Conservation (phyloP, 345 rosid species). For the Aethionema arabicum region DNA sequence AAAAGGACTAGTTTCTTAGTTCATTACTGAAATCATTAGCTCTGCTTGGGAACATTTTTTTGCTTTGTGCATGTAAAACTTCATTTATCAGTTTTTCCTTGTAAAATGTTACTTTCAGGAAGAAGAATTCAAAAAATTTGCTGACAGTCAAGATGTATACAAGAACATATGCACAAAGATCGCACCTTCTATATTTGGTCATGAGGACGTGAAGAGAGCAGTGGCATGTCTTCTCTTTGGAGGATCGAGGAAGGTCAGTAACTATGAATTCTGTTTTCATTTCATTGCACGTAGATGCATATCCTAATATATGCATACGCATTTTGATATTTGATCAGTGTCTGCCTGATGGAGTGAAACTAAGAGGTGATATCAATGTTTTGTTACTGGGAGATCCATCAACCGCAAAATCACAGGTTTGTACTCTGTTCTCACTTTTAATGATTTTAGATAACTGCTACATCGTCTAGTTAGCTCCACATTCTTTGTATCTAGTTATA, state of each 20-base stretch:
- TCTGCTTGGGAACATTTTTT: not conserved
- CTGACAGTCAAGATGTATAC: constrained; percentile 58
- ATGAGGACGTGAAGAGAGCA: constrained; percentile 84
- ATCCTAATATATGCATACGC: constrained; percentile 11
- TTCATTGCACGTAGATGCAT: constrained; percentile 3
- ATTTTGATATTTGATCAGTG: constrained; percentile 38
- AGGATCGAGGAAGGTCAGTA: constrained; percentile 83
- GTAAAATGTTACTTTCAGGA: constrained; percentile 41
- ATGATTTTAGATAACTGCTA: not conserved
- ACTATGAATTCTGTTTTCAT: constrained; percentile 7
- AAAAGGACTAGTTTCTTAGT: not conserved
- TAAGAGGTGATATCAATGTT: constrained; percentile 95
- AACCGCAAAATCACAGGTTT: constrained; percentile 95
- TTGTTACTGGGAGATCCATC: constrained; percentile 96
- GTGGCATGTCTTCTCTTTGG: constrained; percentile 94
- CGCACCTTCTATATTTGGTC: constrained; percentile 95
- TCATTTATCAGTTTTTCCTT: constrained; percentile 7
- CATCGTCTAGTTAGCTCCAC: not conserved
- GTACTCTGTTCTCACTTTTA: constrained; percentile 10
- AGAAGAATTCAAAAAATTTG: constrained; percentile 90
- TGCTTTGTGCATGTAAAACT: constrained; percentile 2
- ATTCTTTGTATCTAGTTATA: not conserved
- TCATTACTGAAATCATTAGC: not conserved
- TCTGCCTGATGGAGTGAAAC: constrained; percentile 90
- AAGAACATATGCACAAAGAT: constrained; percentile 69